Evolutionary conservation across 164 flowering plant genomes (phyloP).

Genomic region (Berberis thunbergii): DNA sequence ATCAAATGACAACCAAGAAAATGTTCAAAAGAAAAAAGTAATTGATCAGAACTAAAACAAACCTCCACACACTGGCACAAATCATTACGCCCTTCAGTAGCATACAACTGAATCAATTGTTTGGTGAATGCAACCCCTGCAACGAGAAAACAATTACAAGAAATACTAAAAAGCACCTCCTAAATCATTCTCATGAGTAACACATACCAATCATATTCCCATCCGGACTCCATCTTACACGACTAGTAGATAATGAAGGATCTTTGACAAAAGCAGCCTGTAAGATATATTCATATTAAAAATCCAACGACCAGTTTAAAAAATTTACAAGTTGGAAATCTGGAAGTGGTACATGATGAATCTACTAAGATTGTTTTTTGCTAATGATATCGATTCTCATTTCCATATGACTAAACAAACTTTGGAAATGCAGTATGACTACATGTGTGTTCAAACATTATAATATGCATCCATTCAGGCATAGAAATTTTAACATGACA

Average conservation of each 20-base stretch:
- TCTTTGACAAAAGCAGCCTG: conserved; percentile 65
- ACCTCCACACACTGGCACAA: conserved; percentile 70
- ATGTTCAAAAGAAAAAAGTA: background rate
- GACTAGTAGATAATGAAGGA: conserved; percentile 48
- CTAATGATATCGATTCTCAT: no score
- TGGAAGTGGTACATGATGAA: no score
- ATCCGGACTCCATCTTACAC: conserved; percentile 86
- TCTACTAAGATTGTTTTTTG: no score
- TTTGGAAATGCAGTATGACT: no score
- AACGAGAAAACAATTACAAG: conserved; percentile 16
- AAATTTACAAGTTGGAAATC: no score
- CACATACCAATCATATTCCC: conserved; percentile 66
- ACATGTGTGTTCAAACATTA: no score
- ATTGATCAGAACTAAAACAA: conserved; percentile 8
- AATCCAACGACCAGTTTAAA: no score
- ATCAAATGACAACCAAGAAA: background rate
- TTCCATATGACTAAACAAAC: no score
- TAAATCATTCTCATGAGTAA: background rate
- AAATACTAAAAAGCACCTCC: conserved; percentile 5
- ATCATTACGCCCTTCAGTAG: conserved; percentile 54
- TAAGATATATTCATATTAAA: conserved; percentile 1
- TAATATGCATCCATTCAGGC: no score
- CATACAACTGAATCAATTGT: conserved; percentile 71
- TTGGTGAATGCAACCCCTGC: conserved; percentile 77
- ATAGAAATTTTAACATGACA: no score